phyloP scores from a whole-genome alignment of 179 eudicot genomes.

The Camellia oleifera region DNA sequence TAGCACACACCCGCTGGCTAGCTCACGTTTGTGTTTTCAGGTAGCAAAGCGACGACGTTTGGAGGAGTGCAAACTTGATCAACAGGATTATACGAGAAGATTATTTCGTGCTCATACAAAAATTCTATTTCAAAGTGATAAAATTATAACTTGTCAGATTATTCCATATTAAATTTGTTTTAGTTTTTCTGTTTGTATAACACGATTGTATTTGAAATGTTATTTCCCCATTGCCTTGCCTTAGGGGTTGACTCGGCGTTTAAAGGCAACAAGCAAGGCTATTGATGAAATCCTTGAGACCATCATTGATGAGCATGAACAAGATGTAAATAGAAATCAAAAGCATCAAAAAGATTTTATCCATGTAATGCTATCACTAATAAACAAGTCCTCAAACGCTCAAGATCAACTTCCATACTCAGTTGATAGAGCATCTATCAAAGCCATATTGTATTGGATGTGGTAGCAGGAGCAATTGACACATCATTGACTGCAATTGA shows the following conservation, averaged over 20 bases:
- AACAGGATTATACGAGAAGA: too few relatives aligned
- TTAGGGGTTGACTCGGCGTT: constrained; percentile 18
- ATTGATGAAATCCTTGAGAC: constrained; percentile 23
- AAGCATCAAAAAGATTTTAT: constrained; percentile 16
- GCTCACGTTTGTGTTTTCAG: too few relatives aligned
- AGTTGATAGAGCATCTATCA: constrained; percentile 27
- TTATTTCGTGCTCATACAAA: too few relatives aligned
- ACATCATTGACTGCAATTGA: constrained; percentile 24
- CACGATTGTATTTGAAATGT: too few relatives aligned
- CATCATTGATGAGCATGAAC: constrained; percentile 26
- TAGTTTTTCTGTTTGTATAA: too few relatives aligned
- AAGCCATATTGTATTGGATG: constrained; percentile 35
- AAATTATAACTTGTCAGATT: too few relatives aligned
- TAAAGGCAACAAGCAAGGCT: constrained; percentile 12
- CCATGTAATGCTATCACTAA: constrained; percentile 18
- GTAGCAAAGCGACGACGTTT: too few relatives aligned
- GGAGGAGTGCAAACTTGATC: too few relatives aligned
- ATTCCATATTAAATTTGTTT: too few relatives aligned
- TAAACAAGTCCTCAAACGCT: constrained; percentile 5
- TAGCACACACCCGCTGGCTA: too few relatives aligned
- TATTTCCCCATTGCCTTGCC: too few relatives aligned
- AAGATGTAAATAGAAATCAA: background rate
- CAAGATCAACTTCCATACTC: constrained; percentile 15
- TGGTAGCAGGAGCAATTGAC: constrained; percentile 33
- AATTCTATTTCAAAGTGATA: too few relatives aligned